These are phyloP conservation scores for Globisporangium radiosum DNA, from an alignment of 352 stramenopile genomes.

Conservation along the genomic window DNA sequence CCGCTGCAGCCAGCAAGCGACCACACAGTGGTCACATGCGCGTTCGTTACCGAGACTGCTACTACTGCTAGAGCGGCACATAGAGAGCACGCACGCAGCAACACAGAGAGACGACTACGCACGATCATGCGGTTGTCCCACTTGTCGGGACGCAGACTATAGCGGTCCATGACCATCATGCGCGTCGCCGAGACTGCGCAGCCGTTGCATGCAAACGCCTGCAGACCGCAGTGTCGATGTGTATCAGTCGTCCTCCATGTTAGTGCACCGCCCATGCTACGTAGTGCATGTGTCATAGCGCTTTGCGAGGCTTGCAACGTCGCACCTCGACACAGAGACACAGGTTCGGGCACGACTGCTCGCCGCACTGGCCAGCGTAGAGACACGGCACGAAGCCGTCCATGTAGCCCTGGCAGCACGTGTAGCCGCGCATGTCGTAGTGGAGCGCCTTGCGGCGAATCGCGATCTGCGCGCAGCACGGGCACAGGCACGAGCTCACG, in stretches of 20 bases:
- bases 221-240: neutral
- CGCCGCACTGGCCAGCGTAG: conserved; percentile 77
- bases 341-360: conserved; percentile 80
- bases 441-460: conserved; percentile 90
- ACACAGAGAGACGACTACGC: conserved; percentile 11
- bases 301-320: neutral
- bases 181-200: conserved; percentile 88
- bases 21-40: conserved; percentile 1
- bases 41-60: neutral
- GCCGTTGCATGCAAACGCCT: conserved; percentile 80
- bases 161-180: conserved; percentile 88
- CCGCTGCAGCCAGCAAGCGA: conserved; percentile 1
- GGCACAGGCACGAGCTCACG: conserved; percentile 73
- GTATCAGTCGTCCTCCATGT: neutral
- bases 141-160: conserved; percentile 85
- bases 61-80: too few relatives aligned
- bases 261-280: neutral
- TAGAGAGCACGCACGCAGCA: neutral
- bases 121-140: conserved; percentile 93
- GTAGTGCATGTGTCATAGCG: neutral
- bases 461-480: conserved; percentile 86
- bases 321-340: conserved; percentile 88
- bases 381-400: conserved; percentile 84
- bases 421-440: conserved; percentile 90
- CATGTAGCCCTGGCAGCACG: conserved; percentile 92